Percentiles rank a stretch among this genome's conserved stretches.
Evolutionary conservation across 2,329 filamentous ascomycete genomes (phyloP).

Genomic region (Pseudogymnoascus pannorum): DNA sequence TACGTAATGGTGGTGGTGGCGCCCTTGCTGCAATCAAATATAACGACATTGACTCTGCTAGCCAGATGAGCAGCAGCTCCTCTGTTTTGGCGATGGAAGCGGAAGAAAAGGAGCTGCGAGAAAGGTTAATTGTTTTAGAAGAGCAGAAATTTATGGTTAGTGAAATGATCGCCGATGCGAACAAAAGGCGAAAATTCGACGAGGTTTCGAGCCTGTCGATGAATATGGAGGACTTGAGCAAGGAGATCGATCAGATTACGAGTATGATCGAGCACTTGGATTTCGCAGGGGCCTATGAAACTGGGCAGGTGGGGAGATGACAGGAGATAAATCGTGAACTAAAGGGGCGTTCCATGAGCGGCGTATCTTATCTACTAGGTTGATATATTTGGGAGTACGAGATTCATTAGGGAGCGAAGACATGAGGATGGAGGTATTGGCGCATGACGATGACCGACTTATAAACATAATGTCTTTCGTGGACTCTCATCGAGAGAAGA

Average conservation of each 20-base stretch:
- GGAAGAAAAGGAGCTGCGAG: slow-evolving; percentile 62
- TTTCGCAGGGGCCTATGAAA: slow-evolving; percentile 26
- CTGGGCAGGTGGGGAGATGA: slow-evolving; percentile 5
- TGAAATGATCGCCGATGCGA: slow-evolving; percentile 64
- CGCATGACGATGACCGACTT: slow-evolving; percentile 4
- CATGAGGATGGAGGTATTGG: neutral
- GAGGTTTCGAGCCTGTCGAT: slow-evolving; percentile 57
- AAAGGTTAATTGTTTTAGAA: slow-evolving; percentile 61
- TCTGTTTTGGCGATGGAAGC: slow-evolving; percentile 57
- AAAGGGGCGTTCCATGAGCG: slow-evolving; percentile 1
- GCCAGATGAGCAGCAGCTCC: slow-evolving; percentile 47
- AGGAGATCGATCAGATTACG: slow-evolving; percentile 57
- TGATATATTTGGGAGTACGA: slow-evolving; percentile 7
- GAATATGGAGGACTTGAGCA: slow-evolving; percentile 58
- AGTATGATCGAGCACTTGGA: slow-evolving; percentile 51
- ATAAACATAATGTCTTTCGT: slow-evolving; percentile 6
- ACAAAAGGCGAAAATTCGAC: slow-evolving; percentile 60
- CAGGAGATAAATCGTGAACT: neutral
- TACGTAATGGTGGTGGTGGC: slow-evolving; percentile 14
- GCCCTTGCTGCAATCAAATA: slow-evolving; percentile 54
- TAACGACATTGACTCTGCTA: slow-evolving; percentile 42
- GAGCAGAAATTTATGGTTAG: slow-evolving; percentile 67
- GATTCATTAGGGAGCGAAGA: neutral
- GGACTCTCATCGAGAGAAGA: neutral
- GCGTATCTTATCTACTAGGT: neutral